phyloP scores from a whole-genome alignment of 2,329 filamentous ascomycete species.

The Pseudogymnoascus sp. region DNA sequence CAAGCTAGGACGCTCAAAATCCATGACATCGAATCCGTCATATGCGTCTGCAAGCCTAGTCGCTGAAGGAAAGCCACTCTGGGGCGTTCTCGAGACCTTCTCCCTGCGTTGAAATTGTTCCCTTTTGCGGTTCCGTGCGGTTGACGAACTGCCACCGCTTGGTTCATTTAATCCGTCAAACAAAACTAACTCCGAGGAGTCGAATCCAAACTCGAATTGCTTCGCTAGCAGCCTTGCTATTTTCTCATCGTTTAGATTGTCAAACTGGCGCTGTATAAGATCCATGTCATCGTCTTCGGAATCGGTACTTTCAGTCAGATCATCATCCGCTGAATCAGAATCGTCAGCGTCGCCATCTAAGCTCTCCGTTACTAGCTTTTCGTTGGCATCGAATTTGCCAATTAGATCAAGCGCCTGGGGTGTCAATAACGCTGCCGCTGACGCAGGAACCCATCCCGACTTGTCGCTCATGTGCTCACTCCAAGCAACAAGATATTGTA shows the following conservation, averaged over 20 bases:
- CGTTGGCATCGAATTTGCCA: conserved; percentile 31
- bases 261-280: conserved; percentile 29
- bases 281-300: conserved; percentile 38
- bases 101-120: conserved; percentile 16
- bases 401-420: conserved; percentile 29
- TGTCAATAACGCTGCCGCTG: conserved; percentile 29
- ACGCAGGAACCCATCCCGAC: conserved; percentile 42
- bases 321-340: conserved; percentile 23
- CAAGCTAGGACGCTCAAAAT: conserved; percentile 66
- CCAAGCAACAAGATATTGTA: conserved; percentile 48
- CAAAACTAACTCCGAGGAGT: conserved; percentile 51
- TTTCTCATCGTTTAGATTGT: conserved; percentile 54
- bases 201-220: conserved; percentile 58
- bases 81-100: conserved; percentile 24
- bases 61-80: conserved; percentile 45
- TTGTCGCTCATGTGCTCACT: conserved; percentile 39
- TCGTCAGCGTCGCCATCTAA: conserved; percentile 22
- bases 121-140: not conserved
- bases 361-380: conserved; percentile 27
- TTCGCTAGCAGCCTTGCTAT: conserved; percentile 56
- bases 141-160: conserved; percentile 17
- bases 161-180: conserved; percentile 41
- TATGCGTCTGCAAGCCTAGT: conserved; percentile 46
- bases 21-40: conserved; percentile 78
- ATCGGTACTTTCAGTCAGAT: conserved; percentile 34